Percentiles rank a stretch among this genome's conserved stretches.
These are phyloP conservation scores for Saccharomycopsis vini DNA, from an alignment of 805 yeast species.

Conservation along the genomic window DNA sequence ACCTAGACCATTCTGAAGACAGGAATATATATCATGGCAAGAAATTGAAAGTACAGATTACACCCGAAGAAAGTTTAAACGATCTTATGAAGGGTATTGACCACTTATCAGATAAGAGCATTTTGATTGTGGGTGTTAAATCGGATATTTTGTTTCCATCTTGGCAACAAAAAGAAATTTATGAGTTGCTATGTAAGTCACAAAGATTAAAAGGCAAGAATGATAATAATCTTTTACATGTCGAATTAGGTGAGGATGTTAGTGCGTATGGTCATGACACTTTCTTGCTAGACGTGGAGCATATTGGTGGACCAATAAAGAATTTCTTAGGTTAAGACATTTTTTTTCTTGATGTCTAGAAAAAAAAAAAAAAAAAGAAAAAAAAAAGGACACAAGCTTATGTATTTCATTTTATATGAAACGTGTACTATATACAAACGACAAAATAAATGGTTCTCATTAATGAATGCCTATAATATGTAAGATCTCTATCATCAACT, in stretches of 20 bases:
- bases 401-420: no score
- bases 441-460: no score
- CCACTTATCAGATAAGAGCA: constrained; percentile 52
- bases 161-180: constrained; percentile 88
- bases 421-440: no score
- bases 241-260: constrained; percentile 67
- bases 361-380: no score
- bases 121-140: constrained; percentile 84
- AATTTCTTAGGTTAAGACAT: constrained; percentile 38
- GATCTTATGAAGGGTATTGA: constrained; percentile 63
- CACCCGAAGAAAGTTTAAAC: constrained; percentile 44
- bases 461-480: no score
- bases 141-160: constrained; percentile 87
- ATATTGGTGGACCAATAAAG: constrained; percentile 71
- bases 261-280: constrained; percentile 91
- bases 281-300: constrained; percentile 66
- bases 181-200: constrained; percentile 40
- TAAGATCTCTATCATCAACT: no score
- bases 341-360: no score
- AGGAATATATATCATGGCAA: constrained; percentile 25
- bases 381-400: no score
- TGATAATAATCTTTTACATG: constrained; percentile 42
- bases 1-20: constrained; percentile 21
- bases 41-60: constrained; percentile 37
- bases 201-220: constrained; percentile 23